Evolutionary conservation across 2,329 filamentous ascomycete genomes (phyloP), one percentile per base, ranked within the genome.

Genomic region (Pseudogymnoascus sp.): DNA sequence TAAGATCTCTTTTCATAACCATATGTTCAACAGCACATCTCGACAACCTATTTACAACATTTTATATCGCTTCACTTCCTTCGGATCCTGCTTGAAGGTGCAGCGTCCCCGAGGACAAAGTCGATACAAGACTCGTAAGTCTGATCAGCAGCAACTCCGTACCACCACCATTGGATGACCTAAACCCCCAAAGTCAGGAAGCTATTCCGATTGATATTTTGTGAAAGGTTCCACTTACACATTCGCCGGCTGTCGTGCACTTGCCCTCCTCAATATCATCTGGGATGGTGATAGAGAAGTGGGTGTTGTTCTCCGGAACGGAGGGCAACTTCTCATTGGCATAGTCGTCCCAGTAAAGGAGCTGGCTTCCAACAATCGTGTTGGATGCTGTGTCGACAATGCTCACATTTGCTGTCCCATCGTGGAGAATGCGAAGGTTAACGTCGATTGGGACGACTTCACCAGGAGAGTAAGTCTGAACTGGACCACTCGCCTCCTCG

Each of bases 71-170:
- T 52, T 31, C n/a, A 31, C 13, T 31, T 31, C 4, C n/a, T 52
- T 52, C 8, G 5, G 3, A 27, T 31, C n/a, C 27, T 13, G 45
- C 13, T 52, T 10, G 27, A 52, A 10, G 27, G 27, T 1, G 60
- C 35, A 27, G 18, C 15, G 18, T 21, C 61, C 8, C 59, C 39
- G 6, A 67, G 63, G 8, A 62, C 59, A 21, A 84, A 82, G 70
- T 83, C 81, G 62, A 83, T 73, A 69, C 81, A 83, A 60, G 75
- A 75, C 73, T 82, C 79, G 69, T 84, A 83, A n/a, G 80, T 82
- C 76, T 84, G 81, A 65, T 79, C 70, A 59, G 81, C 76, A 40
- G 68, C 69, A 12, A 73, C 67, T 7, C 80, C 79, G 65, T 81
- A 73, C 81, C 80, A 83, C 72, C 70, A 82, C 76, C 80, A 81